Base-by-base conservation (phyloP, 2,329 filamentous ascomycete genomes). In the Diaporthe batatas region DNA sequence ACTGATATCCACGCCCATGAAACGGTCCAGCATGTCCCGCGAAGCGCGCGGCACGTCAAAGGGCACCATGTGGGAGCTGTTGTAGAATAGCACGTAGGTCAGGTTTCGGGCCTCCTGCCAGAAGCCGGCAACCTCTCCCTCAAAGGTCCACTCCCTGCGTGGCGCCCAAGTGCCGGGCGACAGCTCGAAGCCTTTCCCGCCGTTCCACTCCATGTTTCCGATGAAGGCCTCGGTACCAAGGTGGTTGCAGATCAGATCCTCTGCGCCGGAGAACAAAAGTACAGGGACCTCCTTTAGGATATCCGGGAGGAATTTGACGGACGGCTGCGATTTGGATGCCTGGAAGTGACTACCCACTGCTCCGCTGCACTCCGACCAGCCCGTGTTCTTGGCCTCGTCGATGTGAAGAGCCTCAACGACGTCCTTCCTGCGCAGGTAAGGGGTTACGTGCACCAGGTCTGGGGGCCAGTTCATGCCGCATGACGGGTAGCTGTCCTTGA, bases 401-500 rank as follows among this genome's bases (percentile, higher is more conserved):
- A 99, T 90, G 80, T 99, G 93, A 47, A 99, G 86, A 0, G 96
- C 96, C 6, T 86, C 79, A 34, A 90, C 86, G 18, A 99, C 96
- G 62, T 98, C 94, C n/a, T 86, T 79, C 72, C 92, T 91, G 72
- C 94, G 93, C 68, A 99, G 89, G 81, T 98, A 99, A 0, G 95
- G 94, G 7, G 91, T 94, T 29, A 99, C 89, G 65, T 89, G 80
- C 59, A 83, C 82, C 79, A 99, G 86, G 83, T 99, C 96, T 76
- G 95, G 93, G 42, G 96, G 96, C 97, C 97, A 99, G 84, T 95
- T 96, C 95, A 98, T 98, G 77, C 96, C 96, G 81, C 96, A 99
- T 75, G 92, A 92, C 6, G 94, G 93, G 81, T 90, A 94, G 8
- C 85, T 85, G 82, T 99, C 96, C 75, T 87, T 91, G 59, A 98